Evolutionary conservation across 306 rosid species (phyloP).

Genomic region (Cicer pinnatifidum): DNA sequence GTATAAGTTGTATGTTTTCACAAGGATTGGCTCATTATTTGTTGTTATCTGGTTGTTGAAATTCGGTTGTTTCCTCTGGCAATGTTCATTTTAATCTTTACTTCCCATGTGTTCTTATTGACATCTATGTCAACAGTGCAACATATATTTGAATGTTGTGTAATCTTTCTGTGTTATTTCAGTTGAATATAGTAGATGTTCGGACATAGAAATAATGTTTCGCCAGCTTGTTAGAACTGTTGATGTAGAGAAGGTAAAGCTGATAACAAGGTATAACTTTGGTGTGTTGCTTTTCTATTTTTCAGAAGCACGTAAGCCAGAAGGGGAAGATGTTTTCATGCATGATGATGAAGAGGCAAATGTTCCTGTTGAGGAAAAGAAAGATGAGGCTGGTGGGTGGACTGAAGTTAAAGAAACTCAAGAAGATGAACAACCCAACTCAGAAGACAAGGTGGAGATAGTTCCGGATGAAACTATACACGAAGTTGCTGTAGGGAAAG

Average conservation of each 20-base stretch:
- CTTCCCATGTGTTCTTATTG: constrained; percentile 11
- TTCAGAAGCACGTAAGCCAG: constrained; percentile 87
- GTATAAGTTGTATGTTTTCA: background rate
- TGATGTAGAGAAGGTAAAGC: constrained; percentile 12
- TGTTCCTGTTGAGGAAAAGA: constrained; percentile 56
- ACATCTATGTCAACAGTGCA: constrained; percentile 6
- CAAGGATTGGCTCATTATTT: constrained; percentile 11
- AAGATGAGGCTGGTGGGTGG: constrained; percentile 79
- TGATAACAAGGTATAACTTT: constrained; percentile 25
- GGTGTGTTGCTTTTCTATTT: constrained; percentile 40
- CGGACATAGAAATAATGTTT: constrained; percentile 18
- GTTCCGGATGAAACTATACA: constrained; percentile 88
- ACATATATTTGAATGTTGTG: constrained; percentile 31
- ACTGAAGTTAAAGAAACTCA: constrained; percentile 73
- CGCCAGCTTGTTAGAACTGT: constrained; percentile 25
- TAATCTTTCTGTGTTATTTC: constrained; percentile 14
- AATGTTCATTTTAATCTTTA: constrained; percentile 9
- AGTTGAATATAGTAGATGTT: constrained; percentile 31
- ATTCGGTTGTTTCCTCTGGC: constrained; percentile 32
- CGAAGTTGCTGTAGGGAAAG: constrained; percentile 90
- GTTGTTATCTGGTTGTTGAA: constrained; percentile 17
- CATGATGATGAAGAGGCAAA: constrained; percentile 71
- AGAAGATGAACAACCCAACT: constrained; percentile 55
- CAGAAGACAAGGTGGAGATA: constrained; percentile 64
- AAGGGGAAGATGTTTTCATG: constrained; percentile 87